A percentile compares a stretch with the other conserved stretches of the same genome.
phyloP scores from a whole-genome alignment of 352 stramenopile species.

The Globisporangium polare region DNA sequence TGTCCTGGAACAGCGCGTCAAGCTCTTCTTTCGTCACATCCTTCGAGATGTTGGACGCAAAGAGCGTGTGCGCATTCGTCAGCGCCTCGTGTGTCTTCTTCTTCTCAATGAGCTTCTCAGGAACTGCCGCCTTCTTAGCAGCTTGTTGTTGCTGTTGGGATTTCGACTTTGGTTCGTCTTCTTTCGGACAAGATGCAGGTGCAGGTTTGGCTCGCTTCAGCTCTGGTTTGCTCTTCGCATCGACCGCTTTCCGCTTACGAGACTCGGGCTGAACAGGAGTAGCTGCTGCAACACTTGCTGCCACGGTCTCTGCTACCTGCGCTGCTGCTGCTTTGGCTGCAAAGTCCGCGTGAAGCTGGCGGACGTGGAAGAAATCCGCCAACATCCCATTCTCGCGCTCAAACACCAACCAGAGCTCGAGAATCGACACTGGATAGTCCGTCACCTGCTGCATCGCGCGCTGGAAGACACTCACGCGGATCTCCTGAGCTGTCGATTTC shows the following conservation, averaged over 20 bases:
- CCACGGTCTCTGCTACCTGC: background rate
- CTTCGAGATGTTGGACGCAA: constrained; percentile 66
- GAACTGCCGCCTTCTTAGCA: constrained; percentile 3
- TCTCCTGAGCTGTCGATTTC: constrained; percentile 10
- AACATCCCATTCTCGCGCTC: constrained; percentile 51
- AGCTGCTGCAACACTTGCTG: constrained; percentile 19
- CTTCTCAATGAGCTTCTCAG: constrained; percentile 21
- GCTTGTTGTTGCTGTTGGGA: constrained; percentile 1
- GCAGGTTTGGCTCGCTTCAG: constrained; percentile 26
- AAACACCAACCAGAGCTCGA: constrained; percentile 45
- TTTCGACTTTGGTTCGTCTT: background rate
- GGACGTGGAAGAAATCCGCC: constrained; percentile 26
- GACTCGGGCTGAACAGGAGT: constrained; percentile 7
- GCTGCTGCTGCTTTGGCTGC: background rate
- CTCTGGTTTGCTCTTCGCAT: constrained; percentile 1
- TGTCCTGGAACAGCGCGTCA: constrained; percentile 40
- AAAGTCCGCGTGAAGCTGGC: constrained; percentile 27
- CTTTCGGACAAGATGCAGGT: background rate
- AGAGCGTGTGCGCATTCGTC: constrained; percentile 64
- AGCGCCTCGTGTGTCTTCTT: constrained; percentile 30
- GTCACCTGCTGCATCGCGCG: constrained; percentile 28
- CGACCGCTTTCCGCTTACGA: constrained; percentile 16
- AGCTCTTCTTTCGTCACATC: constrained; percentile 49
- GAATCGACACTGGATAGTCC: constrained; percentile 25
- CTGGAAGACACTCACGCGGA: constrained; percentile 42